Percentiles rank a stretch among this genome's conserved stretches.
Conservation (phyloP, 2,329 filamentous ascomycete species). For the Nemania bipapillata region DNA sequence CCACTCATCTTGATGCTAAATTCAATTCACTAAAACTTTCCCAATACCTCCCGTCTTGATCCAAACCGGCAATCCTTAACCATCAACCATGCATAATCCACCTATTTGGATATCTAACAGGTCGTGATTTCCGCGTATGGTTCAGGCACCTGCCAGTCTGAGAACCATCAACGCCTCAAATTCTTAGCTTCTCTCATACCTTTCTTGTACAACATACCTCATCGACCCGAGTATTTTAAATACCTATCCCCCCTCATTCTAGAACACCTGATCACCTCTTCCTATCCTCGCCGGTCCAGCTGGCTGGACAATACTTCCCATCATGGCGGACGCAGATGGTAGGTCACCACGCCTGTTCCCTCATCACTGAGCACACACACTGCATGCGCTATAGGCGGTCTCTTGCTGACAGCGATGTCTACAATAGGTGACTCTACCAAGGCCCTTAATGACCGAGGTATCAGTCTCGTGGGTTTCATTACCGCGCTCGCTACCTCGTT, state of each 20-base stretch:
- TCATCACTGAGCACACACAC: not conserved
- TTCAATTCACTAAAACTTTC: not conserved
- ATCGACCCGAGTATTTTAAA: no score
- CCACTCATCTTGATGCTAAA: slow-evolving; percentile 9
- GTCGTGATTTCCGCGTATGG: slow-evolving; percentile 11
- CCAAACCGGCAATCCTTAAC: not conserved
- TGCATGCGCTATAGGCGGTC: not conserved
- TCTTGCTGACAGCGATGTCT: slow-evolving; percentile 10
- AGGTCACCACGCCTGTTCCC: slow-evolving; percentile 13
- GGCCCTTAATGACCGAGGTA: slow-evolving; percentile 54
- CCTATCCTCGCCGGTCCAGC: not conserved
- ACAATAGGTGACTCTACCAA: slow-evolving; percentile 32
- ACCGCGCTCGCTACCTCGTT: slow-evolving; percentile 72
- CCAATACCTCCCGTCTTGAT: not conserved
- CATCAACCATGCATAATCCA: slow-evolving; percentile 22
- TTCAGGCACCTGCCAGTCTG: not conserved
- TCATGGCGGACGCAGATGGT: slow-evolving; percentile 37
- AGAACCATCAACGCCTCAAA: slow-evolving; percentile 12
- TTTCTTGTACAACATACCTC: not conserved
- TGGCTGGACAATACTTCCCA: slow-evolving; percentile 19
- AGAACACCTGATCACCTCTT: not conserved
- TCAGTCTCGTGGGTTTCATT: slow-evolving; percentile 67
- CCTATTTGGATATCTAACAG: not conserved
- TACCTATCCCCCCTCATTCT: slow-evolving; percentile 2
- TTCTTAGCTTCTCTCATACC: not conserved